These are phyloP conservation scores for Cyamopsis tetragonoloba DNA, from an alignment of 306 rosid species.

Conservation along the genomic window DNA sequence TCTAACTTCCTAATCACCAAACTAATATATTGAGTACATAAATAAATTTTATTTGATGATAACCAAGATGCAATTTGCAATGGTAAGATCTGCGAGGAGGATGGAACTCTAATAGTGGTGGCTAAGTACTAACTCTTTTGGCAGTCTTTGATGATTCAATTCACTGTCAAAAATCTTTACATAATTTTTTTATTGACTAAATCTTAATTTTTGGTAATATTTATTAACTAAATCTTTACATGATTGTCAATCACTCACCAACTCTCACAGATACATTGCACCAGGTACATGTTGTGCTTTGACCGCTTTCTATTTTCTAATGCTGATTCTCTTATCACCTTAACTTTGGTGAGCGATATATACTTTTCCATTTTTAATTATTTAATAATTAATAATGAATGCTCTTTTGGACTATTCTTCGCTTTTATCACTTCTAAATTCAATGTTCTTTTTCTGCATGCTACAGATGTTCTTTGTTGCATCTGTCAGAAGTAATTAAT, in stretches of 20 bases:
- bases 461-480: background rate
- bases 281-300: background rate
- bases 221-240: slow-evolving; percentile 14
- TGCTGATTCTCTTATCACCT: background rate
- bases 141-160: too few species aligned
- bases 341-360: background rate
- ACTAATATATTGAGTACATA: too few species aligned
- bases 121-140: too few species aligned
- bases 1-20: too few species aligned
- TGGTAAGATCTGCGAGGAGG: background rate
- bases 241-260: background rate
- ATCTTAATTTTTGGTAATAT: too few species aligned
- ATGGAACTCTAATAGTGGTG: background rate
- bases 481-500: background rate
- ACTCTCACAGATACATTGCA: slow-evolving; percentile 12
- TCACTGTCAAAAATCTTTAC: too few species aligned
- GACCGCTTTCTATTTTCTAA: background rate
- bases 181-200: too few species aligned
- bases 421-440: background rate
- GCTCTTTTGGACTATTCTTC: background rate
- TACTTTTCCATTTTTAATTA: background rate
- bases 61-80: background rate
- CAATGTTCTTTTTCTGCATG: too few species aligned
- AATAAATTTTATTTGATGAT: background rate
- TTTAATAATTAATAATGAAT: background rate